phyloP scores from a whole-genome alignment of 2,329 filamentous ascomycete genomes.

The Trichoderma sp. region DNA sequence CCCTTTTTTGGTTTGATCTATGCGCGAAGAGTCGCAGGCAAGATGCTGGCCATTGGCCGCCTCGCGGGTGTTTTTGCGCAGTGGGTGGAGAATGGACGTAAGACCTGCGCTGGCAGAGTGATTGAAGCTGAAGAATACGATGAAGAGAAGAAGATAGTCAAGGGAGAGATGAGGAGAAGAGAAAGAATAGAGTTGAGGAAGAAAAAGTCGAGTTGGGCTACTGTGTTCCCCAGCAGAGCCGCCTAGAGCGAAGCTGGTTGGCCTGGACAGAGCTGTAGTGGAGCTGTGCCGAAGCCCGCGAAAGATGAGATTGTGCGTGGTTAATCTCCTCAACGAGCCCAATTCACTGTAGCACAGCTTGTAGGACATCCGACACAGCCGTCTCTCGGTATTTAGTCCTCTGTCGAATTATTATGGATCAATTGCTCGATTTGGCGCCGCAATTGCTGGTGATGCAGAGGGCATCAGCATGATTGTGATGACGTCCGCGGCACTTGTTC shows the following conservation, averaged over 20 bases:
- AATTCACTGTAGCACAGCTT: neutral
- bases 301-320: neutral
- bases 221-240: conserved; percentile 24
- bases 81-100: neutral
- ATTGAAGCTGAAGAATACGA: neutral
- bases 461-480: neutral
- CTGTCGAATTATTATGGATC: too few relatives aligned
- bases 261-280: conserved; percentile 8
- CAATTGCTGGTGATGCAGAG: too few relatives aligned
- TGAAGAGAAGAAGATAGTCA: neutral
- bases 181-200: neutral
- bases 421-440: too few relatives aligned
- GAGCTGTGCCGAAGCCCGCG: conserved; percentile 14
- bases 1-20: conserved; percentile 20
- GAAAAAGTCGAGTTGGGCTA: conserved; percentile 21
- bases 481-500: neutral
- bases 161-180: neutral
- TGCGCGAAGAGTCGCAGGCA: conserved; percentile 16
- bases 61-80: neutral
- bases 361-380: conserved; percentile 16
- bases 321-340: neutral
- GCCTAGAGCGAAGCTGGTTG: conserved; percentile 24
- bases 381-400: too few relatives aligned
- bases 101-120: too few relatives aligned
- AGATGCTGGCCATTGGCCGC: conserved; percentile 28